Conservation (phyloP, 1,284 basidiomycete species). For the Moniliophthora roreri region DNA sequence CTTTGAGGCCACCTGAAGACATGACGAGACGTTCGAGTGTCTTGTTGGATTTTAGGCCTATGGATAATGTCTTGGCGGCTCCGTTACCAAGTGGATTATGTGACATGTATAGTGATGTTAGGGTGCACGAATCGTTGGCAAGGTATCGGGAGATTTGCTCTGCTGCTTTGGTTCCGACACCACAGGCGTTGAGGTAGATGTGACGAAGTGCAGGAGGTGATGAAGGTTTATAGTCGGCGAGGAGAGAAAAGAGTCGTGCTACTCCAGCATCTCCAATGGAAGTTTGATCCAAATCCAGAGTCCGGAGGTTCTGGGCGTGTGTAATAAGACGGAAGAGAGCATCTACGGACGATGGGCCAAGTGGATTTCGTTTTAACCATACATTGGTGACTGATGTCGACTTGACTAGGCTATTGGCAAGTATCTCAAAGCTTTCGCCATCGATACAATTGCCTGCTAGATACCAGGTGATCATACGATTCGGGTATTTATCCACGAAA, state of each 20-base stretch:
- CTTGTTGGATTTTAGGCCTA: slow-evolving; percentile 14
- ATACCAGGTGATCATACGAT: slow-evolving; percentile 21
- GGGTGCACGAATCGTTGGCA: slow-evolving; percentile 11
- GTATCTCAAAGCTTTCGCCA: slow-evolving; percentile 12
- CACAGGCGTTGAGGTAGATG: slow-evolving; percentile 19
- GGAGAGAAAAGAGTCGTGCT: slow-evolving; percentile 11
- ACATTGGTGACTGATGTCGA: slow-evolving; percentile 16
- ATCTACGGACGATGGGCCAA: slow-evolving; percentile 13
- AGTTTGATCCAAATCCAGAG: slow-evolving; percentile 18
- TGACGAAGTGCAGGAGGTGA: slow-evolving; percentile 13
- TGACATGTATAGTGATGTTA: slow-evolving; percentile 15
- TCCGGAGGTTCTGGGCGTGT: slow-evolving; percentile 14
- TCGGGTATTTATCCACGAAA: slow-evolving; percentile 17
- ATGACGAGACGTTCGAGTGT: slow-evolving; percentile 17
- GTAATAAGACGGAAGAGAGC: slow-evolving; percentile 18
- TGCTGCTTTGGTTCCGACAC: slow-evolving; percentile 14
- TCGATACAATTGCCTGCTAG: slow-evolving; percentile 20
- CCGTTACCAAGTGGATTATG: slow-evolving; percentile 20
- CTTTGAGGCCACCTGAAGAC: slow-evolving; percentile 15
- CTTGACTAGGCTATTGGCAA: slow-evolving; percentile 17
- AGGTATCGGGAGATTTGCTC: slow-evolving; percentile 14
- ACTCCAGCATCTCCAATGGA: slow-evolving; percentile 18
- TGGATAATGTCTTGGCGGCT: slow-evolving; percentile 14
- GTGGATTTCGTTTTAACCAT: slow-evolving; percentile 23
- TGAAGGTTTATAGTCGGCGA: slow-evolving; percentile 9